These are phyloP conservation scores for Chenopodium album DNA, from an alignment of 148 eudicot species.

Conservation along the genomic window DNA sequence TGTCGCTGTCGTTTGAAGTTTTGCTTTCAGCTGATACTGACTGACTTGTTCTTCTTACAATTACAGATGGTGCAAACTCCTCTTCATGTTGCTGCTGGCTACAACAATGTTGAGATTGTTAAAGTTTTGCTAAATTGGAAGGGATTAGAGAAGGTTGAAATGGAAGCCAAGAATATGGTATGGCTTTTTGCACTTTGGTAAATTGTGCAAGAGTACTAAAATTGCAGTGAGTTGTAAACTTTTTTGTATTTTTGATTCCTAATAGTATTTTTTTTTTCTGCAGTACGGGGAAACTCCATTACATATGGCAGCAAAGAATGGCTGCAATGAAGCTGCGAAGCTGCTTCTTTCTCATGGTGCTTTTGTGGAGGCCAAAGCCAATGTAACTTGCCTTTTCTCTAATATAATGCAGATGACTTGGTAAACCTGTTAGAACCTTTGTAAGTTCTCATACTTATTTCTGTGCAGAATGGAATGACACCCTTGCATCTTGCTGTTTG, in stretches of 20 bases:
- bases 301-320: constrained; percentile 99
- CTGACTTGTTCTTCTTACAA: background rate
- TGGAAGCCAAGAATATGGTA: constrained; percentile 99
- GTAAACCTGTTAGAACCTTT: background rate
- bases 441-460: constrained; percentile 1
- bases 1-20: background rate
- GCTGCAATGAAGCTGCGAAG: constrained; percentile 82
- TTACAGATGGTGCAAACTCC: constrained; percentile 93
- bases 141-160: constrained; percentile 71
- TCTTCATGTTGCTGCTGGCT: constrained; percentile 90
- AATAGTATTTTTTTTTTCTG: constrained; percentile 8
- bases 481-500: constrained; percentile 98
- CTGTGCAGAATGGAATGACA: constrained; percentile 94
- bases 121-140: constrained; percentile 64
- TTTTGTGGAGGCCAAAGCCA: constrained; percentile 89
- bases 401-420: background rate
- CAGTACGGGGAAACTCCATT: constrained; percentile 99
- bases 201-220: background rate
- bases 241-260: background rate
- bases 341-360: constrained; percentile 93
- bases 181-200: constrained; percentile 6
- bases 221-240: background rate
- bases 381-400: constrained; percentile 41
- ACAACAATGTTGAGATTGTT: constrained; percentile 74
- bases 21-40: background rate